phyloP scores from a whole-genome alignment of 306 rosid genomes.

The Argentina anserina region DNA sequence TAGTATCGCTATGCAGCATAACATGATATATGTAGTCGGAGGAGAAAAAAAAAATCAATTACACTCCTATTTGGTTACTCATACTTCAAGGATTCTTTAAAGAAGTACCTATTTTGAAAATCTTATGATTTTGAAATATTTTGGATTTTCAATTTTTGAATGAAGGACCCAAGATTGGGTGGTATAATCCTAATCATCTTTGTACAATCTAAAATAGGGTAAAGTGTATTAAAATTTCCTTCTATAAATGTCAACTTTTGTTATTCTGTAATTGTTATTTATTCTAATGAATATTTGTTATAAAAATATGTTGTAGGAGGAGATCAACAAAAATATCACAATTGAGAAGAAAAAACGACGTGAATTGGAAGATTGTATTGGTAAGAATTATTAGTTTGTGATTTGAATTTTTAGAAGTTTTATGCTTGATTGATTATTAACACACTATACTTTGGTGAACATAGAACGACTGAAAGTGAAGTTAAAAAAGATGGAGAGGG shows the following conservation, averaged over 20 bases:
- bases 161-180: background rate
- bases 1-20: constrained; percentile 1
- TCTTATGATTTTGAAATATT: no score
- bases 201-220: no score
- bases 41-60: constrained; percentile 3
- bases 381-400: constrained; percentile 38
- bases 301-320: constrained; percentile 48
- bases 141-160: background rate
- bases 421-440: constrained; percentile 8
- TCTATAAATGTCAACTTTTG: no score
- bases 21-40: constrained; percentile 43
- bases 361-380: constrained; percentile 38
- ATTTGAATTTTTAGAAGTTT: constrained; percentile 18
- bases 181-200: no score
- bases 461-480: constrained; percentile 60
- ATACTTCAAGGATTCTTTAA: background rate
- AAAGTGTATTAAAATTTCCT: no score
- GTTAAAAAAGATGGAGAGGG: constrained; percentile 48
- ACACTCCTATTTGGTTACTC: background rate
- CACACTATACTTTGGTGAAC: constrained; percentile 31
- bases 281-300: background rate
- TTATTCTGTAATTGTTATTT: no score
- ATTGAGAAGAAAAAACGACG: constrained; percentile 46
- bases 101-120: no score
- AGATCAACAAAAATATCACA: background rate